Conservation (phyloP, 73 alveolate species). For the Paramecium caudatum region DNA sequence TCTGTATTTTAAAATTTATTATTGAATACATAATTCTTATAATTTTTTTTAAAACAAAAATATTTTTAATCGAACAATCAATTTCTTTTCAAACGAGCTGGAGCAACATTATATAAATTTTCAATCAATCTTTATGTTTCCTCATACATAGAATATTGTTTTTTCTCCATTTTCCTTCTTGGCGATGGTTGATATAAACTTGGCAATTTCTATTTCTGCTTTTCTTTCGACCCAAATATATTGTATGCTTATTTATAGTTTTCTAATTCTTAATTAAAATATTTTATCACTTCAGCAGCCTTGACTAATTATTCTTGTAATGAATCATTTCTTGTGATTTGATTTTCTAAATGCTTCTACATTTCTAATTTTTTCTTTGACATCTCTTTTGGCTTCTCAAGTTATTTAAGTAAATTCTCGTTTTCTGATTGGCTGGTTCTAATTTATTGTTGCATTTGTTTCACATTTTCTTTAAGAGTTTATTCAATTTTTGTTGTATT, state of each 20-base stretch:
- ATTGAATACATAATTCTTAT: too few species aligned
- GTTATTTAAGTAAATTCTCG: background rate
- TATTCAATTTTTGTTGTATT: background rate
- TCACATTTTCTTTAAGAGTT: slow-evolving; percentile 9
- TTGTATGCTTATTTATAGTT: slow-evolving; percentile 35
- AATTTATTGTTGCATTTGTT: slow-evolving; percentile 7
- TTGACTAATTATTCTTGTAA: background rate
- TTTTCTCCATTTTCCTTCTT: background rate
- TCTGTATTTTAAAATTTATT: too few species aligned
- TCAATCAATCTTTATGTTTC: slow-evolving; percentile 20
- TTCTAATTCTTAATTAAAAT: slow-evolving; percentile 30
- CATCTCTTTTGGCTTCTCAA: background rate
- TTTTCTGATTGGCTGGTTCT: background rate
- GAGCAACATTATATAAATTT: background rate
- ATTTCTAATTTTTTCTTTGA: background rate
- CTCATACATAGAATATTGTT: slow-evolving; percentile 15
- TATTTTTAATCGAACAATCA: background rate
- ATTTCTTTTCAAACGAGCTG: background rate
- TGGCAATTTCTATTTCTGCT: slow-evolving; percentile 26
- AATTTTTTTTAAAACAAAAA: too few species aligned
- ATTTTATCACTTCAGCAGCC: slow-evolving; percentile 38
- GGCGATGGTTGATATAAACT: background rate
- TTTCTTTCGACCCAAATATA: background rate
- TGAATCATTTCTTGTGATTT: background rate
- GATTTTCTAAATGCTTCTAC: background rate